A percentile compares a stretch with the other conserved stretches of the same genome.
Evolutionary conservation across 331 rosid species (phyloP).

Genomic region (Pyrus hybrid): DNA sequence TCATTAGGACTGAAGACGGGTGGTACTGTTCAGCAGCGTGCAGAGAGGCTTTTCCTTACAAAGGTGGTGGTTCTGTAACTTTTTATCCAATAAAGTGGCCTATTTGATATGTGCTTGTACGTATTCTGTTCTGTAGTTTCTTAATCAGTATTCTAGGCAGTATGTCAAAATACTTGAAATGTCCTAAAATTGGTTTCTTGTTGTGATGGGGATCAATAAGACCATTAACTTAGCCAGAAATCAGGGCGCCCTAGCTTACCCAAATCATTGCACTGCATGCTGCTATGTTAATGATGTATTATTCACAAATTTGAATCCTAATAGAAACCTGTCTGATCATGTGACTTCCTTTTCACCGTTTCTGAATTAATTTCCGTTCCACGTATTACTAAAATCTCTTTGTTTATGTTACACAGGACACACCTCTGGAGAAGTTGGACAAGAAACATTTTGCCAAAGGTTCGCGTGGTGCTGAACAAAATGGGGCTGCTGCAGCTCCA

Average conservation of each 20-base stretch:
- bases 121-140: not conserved
- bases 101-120: not conserved
- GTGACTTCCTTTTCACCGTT: not conserved
- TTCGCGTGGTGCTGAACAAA: no score
- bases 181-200: not conserved
- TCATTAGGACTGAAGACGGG: conserved; percentile 80
- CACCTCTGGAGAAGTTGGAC: conserved; percentile 82
- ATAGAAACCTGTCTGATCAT: not conserved
- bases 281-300: not conserved
- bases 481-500: no score
- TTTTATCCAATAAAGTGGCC: not conserved
- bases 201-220: conserved; percentile 1
- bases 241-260: not conserved
- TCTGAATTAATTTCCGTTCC: not conserved
- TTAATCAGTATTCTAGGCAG: not conserved
- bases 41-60: no score
- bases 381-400: conserved; percentile 1
- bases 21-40: conserved; percentile 89
- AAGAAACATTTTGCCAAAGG: conserved; percentile 85
- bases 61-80: conserved; percentile 38
- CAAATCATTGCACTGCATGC: not conserved
- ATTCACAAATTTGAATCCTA: not conserved
- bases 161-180: not conserved
- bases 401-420: conserved; percentile 42
- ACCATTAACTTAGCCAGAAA: not conserved